Conservation (phyloP, 192 early-diverging fungal species). For the Obelidium mucronatum region DNA sequence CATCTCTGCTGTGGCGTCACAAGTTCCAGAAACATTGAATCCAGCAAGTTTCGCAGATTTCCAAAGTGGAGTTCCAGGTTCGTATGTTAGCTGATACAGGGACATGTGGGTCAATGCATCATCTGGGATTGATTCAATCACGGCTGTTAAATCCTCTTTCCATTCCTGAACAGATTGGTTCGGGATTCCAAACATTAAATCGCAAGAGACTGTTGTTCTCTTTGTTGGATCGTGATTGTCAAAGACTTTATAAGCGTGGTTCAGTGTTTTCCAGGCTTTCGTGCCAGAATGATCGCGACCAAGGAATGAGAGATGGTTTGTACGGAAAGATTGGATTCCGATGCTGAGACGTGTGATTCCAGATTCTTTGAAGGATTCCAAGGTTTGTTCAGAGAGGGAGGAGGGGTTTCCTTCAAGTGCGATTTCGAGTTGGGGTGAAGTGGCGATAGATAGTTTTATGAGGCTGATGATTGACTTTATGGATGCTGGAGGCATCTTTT, state of each 20-base stretch:
- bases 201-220: conserved; percentile 52
- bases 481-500: conserved; percentile 13
- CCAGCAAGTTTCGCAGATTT: background rate
- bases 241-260: background rate
- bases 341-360: conserved; percentile 61
- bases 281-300: conserved; percentile 50
- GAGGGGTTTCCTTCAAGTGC: conserved; percentile 54
- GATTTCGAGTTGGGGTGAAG: conserved; percentile 48
- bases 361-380: conserved; percentile 28
- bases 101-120: conserved; percentile 47
- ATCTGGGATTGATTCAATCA: conserved; percentile 35
- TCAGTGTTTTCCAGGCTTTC: background rate
- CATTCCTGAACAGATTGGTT: conserved; percentile 50
- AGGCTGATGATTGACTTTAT: background rate
- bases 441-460: conserved; percentile 36
- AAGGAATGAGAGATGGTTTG: conserved; percentile 40
- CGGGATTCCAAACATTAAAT: conserved; percentile 62
- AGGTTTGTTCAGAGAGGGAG: conserved; percentile 39
- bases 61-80: conserved; percentile 56
- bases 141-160: conserved; percentile 45
- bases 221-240: no score
- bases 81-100: conserved; percentile 63
- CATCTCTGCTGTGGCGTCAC: conserved; percentile 9
- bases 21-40: conserved; percentile 16
- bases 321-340: conserved; percentile 60